Percentiles rank a stretch among this genome's conserved stretches.
Evolutionary conservation across 352 stramenopile species (phyloP).

Genomic region (Phytophthora kernoviae): DNA sequence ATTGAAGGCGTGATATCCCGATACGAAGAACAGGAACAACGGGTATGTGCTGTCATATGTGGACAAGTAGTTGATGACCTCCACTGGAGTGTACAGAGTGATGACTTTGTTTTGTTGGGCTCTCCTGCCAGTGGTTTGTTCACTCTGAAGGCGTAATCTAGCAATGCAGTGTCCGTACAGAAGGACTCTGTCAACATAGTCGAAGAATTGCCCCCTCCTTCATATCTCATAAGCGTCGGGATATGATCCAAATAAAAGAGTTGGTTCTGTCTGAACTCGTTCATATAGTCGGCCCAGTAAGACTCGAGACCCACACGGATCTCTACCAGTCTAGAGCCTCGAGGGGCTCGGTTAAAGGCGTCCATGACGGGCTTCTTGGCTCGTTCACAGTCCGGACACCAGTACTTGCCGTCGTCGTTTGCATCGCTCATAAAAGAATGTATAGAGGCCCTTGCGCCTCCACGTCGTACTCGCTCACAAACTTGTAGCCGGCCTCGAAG

Average conservation of each 20-base stretch:
- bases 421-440: slow-evolving; percentile 82
- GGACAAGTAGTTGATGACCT: slow-evolving; percentile 57
- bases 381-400: slow-evolving; percentile 77
- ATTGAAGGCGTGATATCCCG: slow-evolving; percentile 74
- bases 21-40: slow-evolving; percentile 83
- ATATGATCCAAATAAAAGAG: slow-evolving; percentile 86
- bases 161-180: slow-evolving; percentile 58
- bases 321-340: slow-evolving; percentile 69
- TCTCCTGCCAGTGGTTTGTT: slow-evolving; percentile 48
- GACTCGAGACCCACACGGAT: slow-evolving; percentile 60
- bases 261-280: slow-evolving; percentile 82
- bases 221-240: slow-evolving; percentile 76
- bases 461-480: slow-evolving; percentile 78
- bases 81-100: slow-evolving; percentile 47
- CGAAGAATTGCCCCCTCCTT: slow-evolving; percentile 74
- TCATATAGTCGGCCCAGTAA: slow-evolving; percentile 79
- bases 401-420: slow-evolving; percentile 72
- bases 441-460: slow-evolving; percentile 66
- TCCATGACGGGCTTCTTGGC: slow-evolving; percentile 77
- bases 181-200: slow-evolving; percentile 77
- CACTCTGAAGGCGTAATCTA: slow-evolving; percentile 73
- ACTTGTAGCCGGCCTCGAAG: slow-evolving; percentile 78
- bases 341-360: slow-evolving; percentile 67
- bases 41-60: slow-evolving; percentile 75
- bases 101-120: slow-evolving; percentile 68